Percentiles rank a stretch among this genome's conserved stretches.
Evolutionary conservation across 2,329 filamentous ascomycete genomes (phyloP).

Genomic region (Alternaria sp.): DNA sequence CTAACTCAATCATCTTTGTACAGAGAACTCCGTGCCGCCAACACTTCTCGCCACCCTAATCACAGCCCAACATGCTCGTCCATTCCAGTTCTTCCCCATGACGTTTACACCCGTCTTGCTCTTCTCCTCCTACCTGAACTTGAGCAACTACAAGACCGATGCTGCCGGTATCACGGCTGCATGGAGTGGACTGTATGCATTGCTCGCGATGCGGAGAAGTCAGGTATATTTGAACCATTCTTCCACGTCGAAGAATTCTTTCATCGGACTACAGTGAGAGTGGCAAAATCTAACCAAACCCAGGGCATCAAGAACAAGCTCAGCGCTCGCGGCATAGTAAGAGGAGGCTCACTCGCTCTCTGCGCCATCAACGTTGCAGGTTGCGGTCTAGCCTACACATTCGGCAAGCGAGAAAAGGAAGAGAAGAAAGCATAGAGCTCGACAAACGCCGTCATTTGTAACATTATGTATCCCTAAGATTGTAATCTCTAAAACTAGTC

Average conservation of each 20-base stretch:
- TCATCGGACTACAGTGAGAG: background rate
- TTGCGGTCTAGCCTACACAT: constrained; percentile 60
- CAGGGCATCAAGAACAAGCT: constrained; percentile 56
- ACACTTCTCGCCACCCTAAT: constrained; percentile 70
- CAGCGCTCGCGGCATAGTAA: constrained; percentile 58
- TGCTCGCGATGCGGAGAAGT: constrained; percentile 66
- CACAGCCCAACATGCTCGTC: constrained; percentile 70
- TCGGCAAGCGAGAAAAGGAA: constrained; percentile 53
- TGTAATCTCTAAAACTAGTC: background rate
- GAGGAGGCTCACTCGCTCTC: constrained; percentile 59
- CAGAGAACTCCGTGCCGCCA: constrained; percentile 70
- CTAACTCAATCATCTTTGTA: constrained; percentile 1
- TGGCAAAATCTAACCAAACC: background rate
- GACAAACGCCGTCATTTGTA: background rate
- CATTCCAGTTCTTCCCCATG: constrained; percentile 70
- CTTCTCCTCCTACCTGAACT: constrained; percentile 70
- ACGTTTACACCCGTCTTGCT: constrained; percentile 70
- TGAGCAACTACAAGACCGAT: constrained; percentile 68
- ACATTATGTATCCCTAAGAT: constrained; percentile 7
- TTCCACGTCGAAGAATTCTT: background rate
- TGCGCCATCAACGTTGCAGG: constrained; percentile 59
- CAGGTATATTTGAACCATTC: constrained; percentile 39
- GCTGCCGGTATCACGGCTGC: constrained; percentile 68
- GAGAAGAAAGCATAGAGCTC: constrained; percentile 23
- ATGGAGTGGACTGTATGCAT: constrained; percentile 70